Percentiles rank a stretch among this genome's conserved stretches.
Evolutionary conservation across 768 basidiomycete species (phyloP).

Genomic region (Leccinum fibrillosum): DNA sequence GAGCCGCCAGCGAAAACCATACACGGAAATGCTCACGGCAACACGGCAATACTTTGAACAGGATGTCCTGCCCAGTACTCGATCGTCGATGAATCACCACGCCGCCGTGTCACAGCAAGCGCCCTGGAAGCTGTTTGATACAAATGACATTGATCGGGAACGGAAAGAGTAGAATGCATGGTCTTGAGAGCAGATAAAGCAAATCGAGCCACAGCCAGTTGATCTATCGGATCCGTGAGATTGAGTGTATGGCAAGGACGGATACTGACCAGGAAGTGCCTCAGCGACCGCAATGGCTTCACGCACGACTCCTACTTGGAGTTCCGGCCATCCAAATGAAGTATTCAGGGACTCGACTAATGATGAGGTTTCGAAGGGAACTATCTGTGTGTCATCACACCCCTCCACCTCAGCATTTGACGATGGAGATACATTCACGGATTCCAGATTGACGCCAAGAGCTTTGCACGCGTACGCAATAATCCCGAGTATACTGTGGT

Average conservation of each 20-base stretch:
- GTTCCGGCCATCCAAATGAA: slow-evolving; percentile 87
- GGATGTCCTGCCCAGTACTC: slow-evolving; percentile 89
- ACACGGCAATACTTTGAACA: slow-evolving; percentile 72
- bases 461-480: slow-evolving; percentile 73
- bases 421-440: slow-evolving; percentile 50
- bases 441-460: slow-evolving; percentile 79
- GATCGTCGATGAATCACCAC: slow-evolving; percentile 67
- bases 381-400: slow-evolving; percentile 2
- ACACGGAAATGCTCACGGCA: slow-evolving; percentile 52
- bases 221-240: slow-evolving; percentile 49
- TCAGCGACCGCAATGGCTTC: slow-evolving; percentile 92
- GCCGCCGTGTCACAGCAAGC: slow-evolving; percentile 65
- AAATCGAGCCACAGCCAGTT: slow-evolving; percentile 81
- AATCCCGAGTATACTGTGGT: slow-evolving; percentile 73
- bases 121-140: slow-evolving; percentile 72
- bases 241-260: not conserved
- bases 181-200: slow-evolving; percentile 83
- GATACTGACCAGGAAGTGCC: slow-evolving; percentile 73
- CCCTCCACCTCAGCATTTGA: slow-evolving; percentile 22
- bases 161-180: slow-evolving; percentile 62
- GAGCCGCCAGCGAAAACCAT: not conserved
- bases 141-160: slow-evolving; percentile 78
- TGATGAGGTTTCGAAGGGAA: slow-evolving; percentile 38
- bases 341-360: slow-evolving; percentile 39
- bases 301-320: slow-evolving; percentile 90